Base-by-base conservation (phyloP, 495 filamentous ascomycete species). In the Tetracladium marchalianum region DNA sequence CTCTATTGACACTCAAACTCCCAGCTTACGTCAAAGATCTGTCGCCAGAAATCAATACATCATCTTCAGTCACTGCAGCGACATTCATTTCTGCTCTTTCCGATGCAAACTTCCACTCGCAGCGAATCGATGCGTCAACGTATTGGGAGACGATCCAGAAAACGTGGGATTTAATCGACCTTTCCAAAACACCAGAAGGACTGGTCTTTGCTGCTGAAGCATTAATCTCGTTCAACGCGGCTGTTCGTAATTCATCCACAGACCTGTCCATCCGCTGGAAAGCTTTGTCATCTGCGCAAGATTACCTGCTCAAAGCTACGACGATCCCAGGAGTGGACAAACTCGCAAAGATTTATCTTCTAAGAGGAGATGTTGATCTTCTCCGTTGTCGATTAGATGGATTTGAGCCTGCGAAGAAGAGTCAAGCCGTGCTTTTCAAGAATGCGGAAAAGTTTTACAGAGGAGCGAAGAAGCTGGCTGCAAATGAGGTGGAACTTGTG, bases 401-500 rank as follows among this genome's bases (percentile, higher is more conserved):
- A 63, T 27, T 34, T 16, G 41, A 38, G 11, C 57, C 68, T 43
- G 71, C 75, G 5, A 58, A 64, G 43, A 70, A 73, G 43, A 70
- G 73, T 46, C 64, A 60, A 22, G 54, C 54, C 1, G 69, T 66
- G 12, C 66, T 84, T 36, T 48, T 81, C 16, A 69, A 69, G 33
- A 85, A 85, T 52, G 78, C 81, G 2, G 73, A 73, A 31, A 75
- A 77, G 9, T 84, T 76, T 50, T 85, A 81, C 53, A 67, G 77
- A 35, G 79, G 79, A 22, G 80, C 78, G 1, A 68, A 39, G 57
- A 64, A 32, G 58, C 62, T 53, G 64, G 70, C 43, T 61, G 64
- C 22, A 31, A 35, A 5, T n/a, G 60, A 51, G 2, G 43, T 45
- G 4, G 67, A 73, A 10, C 66, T 74, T 51, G 64, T 68, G 48